Evolutionary conservation across 345 rosid genomes (phyloP).

Genomic region (Chamaenerion angustifolium): DNA sequence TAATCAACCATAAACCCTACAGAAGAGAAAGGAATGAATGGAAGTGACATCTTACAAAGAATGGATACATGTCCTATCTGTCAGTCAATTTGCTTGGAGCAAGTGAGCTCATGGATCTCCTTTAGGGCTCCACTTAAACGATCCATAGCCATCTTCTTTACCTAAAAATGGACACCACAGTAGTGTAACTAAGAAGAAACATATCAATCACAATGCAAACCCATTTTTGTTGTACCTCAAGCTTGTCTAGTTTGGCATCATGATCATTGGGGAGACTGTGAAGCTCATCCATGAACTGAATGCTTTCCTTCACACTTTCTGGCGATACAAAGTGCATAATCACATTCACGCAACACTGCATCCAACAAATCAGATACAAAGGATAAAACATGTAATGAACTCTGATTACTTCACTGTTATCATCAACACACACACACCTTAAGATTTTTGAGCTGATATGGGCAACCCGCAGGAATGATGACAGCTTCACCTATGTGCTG

Average conservation of each 20-base stretch:
- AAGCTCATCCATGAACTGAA: slow-evolving; percentile 49
- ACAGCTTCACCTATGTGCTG: slow-evolving; percentile 96
- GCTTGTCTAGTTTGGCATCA: slow-evolving; percentile 44
- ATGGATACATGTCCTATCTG: too few species aligned
- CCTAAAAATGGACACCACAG: too few species aligned
- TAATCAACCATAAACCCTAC: too few species aligned
- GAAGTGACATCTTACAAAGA: background rate
- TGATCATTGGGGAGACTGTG: slow-evolving; percentile 56
- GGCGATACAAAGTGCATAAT: slow-evolving; percentile 81
- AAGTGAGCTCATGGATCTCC: slow-evolving; percentile 67
- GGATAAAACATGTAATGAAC: too few species aligned
- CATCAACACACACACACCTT: slow-evolving; percentile 43
- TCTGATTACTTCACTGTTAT: too few species aligned
- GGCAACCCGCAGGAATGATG: slow-evolving; percentile 84
- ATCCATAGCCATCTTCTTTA: slow-evolving; percentile 69
- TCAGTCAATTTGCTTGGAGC: slow-evolving; percentile 17
- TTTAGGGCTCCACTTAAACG: slow-evolving; percentile 50
- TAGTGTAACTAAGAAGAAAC: too few species aligned
- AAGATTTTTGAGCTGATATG: slow-evolving; percentile 71
- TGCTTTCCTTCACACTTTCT: slow-evolving; percentile 56
- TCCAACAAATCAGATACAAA: background rate
- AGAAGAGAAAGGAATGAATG: too few species aligned
- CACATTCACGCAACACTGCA: slow-evolving; percentile 84
- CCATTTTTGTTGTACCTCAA: too few species aligned
- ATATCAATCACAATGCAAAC: too few species aligned